Conservation (phyloP, 1,284 basidiomycete species). For the Rugosomyces carneus region DNA sequence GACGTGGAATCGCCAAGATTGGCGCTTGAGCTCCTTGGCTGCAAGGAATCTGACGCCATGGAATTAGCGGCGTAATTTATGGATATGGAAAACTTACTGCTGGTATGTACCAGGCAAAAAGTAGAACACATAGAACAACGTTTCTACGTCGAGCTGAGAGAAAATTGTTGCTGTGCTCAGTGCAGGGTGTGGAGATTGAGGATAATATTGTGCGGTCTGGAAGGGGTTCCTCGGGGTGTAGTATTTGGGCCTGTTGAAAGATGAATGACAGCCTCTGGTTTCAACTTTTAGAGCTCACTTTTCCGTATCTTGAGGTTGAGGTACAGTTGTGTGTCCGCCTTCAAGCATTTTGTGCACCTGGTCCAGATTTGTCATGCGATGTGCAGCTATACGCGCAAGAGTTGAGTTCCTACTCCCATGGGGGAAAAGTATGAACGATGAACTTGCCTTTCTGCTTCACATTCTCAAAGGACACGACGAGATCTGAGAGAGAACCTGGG, state of each 20-base stretch:
- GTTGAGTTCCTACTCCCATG: conserved; percentile 11
- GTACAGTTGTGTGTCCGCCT: conserved; percentile 81
- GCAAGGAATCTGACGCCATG: conserved; percentile 74
- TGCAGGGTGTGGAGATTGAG: conserved; percentile 79
- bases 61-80: conserved; percentile 2
- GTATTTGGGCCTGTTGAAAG: conserved; percentile 75
- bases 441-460: conserved; percentile 89
- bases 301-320: conserved; percentile 91
- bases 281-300: conserved; percentile 51
- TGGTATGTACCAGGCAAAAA: conserved; percentile 96
- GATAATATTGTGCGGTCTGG: conserved; percentile 92
- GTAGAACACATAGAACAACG: conserved; percentile 99
- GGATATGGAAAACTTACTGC: conserved; percentile 54
- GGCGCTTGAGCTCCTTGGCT: conserved; percentile 94
- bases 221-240: conserved; percentile 94
- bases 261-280: conserved; percentile 1
- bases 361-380: conserved; percentile 81
- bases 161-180: conserved; percentile 87
- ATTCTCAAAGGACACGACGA: conserved; percentile 92
- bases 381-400: conserved; percentile 48
- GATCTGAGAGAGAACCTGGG: conserved; percentile 84
- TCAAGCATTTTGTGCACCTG: conserved; percentile 92
- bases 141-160: conserved; percentile 93
- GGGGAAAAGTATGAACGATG: neutral
- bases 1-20: conserved; percentile 99